These are phyloP conservation scores for Magnaporthiopsis rhizophila DNA, from an alignment of 2,329 filamentous ascomycete species.

Conservation along the genomic window DNA sequence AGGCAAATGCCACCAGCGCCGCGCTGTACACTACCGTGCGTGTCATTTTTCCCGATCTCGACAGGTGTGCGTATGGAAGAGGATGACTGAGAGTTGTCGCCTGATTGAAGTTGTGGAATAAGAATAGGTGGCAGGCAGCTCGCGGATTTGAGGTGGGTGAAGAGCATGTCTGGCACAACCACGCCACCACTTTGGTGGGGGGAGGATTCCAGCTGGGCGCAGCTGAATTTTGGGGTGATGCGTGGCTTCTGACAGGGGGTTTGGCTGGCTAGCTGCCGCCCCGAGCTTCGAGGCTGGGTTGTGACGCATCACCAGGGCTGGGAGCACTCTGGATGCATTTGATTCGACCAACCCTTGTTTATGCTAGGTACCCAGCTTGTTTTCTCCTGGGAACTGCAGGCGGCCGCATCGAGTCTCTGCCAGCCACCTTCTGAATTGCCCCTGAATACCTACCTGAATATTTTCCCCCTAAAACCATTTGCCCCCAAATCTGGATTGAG, in stretches of 20 bases:
- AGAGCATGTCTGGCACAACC: background rate
- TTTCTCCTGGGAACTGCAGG: no score
- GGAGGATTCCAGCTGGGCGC: no score
- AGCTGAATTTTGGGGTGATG: background rate
- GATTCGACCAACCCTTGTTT: background rate
- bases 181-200: background rate
- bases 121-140: no score
- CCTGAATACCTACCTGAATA: no score
- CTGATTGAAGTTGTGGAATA: background rate
- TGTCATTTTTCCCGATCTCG: background rate
- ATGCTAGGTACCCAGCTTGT: no score
- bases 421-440: no score
- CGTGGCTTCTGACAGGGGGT: background rate
- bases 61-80: background rate
- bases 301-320: no score
- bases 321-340: background rate
- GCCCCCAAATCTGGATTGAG: no score
- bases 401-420: no score
- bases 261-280: background rate
- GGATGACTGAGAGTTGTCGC: background rate
- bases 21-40: slow-evolving; percentile 33
- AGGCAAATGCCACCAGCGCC: slow-evolving; percentile 33
- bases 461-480: no score
- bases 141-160: no score
- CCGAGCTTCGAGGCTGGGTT: no score